A percentile compares a stretch with the other conserved stretches of the same genome.
Conservation (phyloP, 208 protist species). For the Leishmania mexicana region DNA sequence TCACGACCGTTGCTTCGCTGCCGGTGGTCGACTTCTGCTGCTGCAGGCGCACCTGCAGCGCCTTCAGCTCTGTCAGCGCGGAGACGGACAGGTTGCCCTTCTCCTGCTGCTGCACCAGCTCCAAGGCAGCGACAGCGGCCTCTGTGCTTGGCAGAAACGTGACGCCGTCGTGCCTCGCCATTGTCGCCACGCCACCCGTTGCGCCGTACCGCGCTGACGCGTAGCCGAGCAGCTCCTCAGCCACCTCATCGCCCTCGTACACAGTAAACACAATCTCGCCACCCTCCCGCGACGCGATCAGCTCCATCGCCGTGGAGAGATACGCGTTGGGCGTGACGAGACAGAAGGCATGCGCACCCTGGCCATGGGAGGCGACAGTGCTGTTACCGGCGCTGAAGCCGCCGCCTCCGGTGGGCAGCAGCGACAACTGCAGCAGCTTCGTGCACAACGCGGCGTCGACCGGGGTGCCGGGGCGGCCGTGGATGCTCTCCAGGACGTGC, state of each 20-base stretch:
- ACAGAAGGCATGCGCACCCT: slow-evolving; percentile 20
- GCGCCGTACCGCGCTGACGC: slow-evolving; percentile 32
- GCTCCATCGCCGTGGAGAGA: slow-evolving; percentile 63
- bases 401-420: slow-evolving; percentile 30
- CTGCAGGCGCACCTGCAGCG: slow-evolving; percentile 45
- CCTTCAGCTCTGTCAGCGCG: slow-evolving; percentile 55
- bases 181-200: slow-evolving; percentile 42
- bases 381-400: slow-evolving; percentile 5
- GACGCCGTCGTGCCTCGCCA: slow-evolving; percentile 47
- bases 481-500: slow-evolving; percentile 57
- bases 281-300: slow-evolving; percentile 34
- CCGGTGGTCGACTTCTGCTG: slow-evolving; percentile 7
- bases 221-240: slow-evolving; percentile 61
- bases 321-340: slow-evolving; percentile 67
- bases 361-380: neutral
- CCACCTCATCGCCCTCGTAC: slow-evolving; percentile 67
- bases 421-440: slow-evolving; percentile 44
- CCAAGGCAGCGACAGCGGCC: slow-evolving; percentile 49
- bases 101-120: slow-evolving; percentile 48
- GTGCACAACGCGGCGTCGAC: slow-evolving; percentile 81
- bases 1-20: slow-evolving; percentile 14
- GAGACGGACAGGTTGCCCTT: slow-evolving; percentile 53
- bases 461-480: slow-evolving; percentile 57
- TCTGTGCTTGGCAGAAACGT: slow-evolving; percentile 50
- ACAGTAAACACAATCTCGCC: slow-evolving; percentile 58